These are phyloP conservation scores for Diaporthe citri DNA, from an alignment of 2,329 filamentous ascomycete genomes.

Conservation along the genomic window DNA sequence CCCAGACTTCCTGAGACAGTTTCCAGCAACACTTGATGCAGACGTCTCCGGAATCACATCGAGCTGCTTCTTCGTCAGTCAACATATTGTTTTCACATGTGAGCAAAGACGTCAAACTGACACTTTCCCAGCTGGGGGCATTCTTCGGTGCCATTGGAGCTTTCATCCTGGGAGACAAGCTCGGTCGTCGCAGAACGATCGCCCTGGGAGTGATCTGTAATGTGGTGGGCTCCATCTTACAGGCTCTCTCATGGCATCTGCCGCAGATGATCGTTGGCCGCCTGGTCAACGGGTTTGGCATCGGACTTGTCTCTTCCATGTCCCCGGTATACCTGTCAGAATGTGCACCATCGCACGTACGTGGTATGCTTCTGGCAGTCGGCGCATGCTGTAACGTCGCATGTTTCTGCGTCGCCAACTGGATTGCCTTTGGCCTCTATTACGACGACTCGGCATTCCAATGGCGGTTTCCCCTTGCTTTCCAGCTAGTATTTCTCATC, in stretches of 20 bases:
- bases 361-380: conserved; percentile 60
- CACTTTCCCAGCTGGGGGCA: conserved; percentile 47
- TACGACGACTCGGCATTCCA: conserved; percentile 44
- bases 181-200: conserved; percentile 51
- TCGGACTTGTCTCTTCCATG: conserved; percentile 51
- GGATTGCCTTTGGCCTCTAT: conserved; percentile 52
- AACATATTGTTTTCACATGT: background rate
- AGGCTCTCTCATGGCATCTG: conserved; percentile 50
- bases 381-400: conserved; percentile 55
- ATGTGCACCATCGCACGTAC: conserved; percentile 49
- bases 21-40: conserved; percentile 53
- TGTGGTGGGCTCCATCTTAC: conserved; percentile 51
- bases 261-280: conserved; percentile 58
- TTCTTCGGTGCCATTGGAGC: conserved; percentile 50
- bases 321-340: conserved; percentile 52
- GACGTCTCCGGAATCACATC: conserved; percentile 59
- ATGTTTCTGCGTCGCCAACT: conserved; percentile 61
- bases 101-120: background rate
- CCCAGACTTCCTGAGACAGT: conserved; percentile 53
- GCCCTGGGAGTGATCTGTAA: conserved; percentile 50
- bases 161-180: conserved; percentile 50
- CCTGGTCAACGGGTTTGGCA: conserved; percentile 56
- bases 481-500: conserved; percentile 50
- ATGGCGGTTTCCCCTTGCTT: conserved; percentile 47
- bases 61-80: conserved; percentile 55